These are phyloP conservation scores for Trypanosoma cruzi DNA, from an alignment of 208 protist genomes.

Conservation along the genomic window DNA sequence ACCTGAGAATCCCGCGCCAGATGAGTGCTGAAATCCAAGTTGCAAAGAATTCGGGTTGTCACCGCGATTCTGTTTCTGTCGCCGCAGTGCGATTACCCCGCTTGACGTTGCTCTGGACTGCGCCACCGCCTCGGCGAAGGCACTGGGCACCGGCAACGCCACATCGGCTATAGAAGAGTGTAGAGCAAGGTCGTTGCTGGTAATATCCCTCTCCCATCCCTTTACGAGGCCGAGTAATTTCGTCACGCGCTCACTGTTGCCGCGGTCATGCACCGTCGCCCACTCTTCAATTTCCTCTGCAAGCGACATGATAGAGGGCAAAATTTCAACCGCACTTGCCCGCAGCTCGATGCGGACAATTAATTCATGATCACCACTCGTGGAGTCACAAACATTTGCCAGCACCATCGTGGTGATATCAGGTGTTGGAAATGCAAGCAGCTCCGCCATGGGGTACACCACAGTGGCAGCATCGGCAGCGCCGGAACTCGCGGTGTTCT, in stretches of 20 bases:
- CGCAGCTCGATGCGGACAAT: conserved; percentile 66
- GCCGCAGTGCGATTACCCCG: conserved; percentile 9
- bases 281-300: conserved; percentile 74
- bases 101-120: conserved; percentile 26
- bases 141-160: conserved; percentile 72
- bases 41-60: not conserved
- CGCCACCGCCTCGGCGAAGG: conserved; percentile 42
- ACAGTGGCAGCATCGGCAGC: not conserved
- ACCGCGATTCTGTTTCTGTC: not conserved
- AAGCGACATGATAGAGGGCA: conserved; percentile 65
- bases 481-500: not conserved
- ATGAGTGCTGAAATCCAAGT: not conserved
- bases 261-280: conserved; percentile 29
- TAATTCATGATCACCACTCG: conserved; percentile 33
- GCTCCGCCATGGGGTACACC: conserved; percentile 31
- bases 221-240: conserved; percentile 16
- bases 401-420: conserved; percentile 38
- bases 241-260: conserved; percentile 16
- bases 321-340: conserved; percentile 67
- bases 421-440: conserved; percentile 69
- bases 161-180: conserved; percentile 59
- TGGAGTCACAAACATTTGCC: conserved; percentile 16
- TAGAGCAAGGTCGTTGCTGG: conserved; percentile 30
- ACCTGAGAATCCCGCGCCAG: not conserved
- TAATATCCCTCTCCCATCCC: conserved; percentile 45